Evolutionary conservation across 2,329 filamentous ascomycete genomes (phyloP), one percentile per base, ranked within the genome.

Genomic region (Aspergillus niger): DNA sequence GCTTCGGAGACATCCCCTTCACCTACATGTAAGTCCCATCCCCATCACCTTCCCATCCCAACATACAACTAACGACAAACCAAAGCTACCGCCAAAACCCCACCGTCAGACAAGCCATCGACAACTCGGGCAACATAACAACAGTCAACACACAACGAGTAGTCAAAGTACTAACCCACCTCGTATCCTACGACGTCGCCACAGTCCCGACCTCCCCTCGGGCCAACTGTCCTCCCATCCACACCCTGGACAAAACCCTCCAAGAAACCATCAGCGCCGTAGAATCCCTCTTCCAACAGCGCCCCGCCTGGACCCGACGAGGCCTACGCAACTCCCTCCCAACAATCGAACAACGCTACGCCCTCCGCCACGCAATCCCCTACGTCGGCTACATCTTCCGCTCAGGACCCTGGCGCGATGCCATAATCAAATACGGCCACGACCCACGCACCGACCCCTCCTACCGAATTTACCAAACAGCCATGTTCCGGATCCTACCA

Each of bases 361-460:
- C 80, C 17, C 79, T 97, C 62, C 90, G 91, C 69, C 85, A 89
- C 71, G 91, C 91, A 50, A 85, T 93, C 55, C 90, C 92, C 64
- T 94, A 95, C 69, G 87, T 91, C 4, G 92, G 91, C 8, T 99
- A 97, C 77, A 91, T 93, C 76, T 97, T 98, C 82, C 89, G 90
- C 61, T 92, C 90, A 22, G 95, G 95, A 0, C 93, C 95, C 0
- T 99, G 92, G 90, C 86, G 92, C 64, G 93, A 98, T 74, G 89
- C 91, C 3, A 87, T 97, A 57, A 86, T 97, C 64, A 87, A 85
- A 50, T 95, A 93, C 74, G 94, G 94, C 8, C 77, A 96, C 20
- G 95, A 99, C 72, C 95, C 95, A 3, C 86, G 95, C 38, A 84
- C 79, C 13, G 89, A 93, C 63, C 87, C 91, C 0, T 84, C 87